Evolutionary conservation across 2,329 filamentous ascomycete species (phyloP).

Genomic region (Aspergillus amoenus): DNA sequence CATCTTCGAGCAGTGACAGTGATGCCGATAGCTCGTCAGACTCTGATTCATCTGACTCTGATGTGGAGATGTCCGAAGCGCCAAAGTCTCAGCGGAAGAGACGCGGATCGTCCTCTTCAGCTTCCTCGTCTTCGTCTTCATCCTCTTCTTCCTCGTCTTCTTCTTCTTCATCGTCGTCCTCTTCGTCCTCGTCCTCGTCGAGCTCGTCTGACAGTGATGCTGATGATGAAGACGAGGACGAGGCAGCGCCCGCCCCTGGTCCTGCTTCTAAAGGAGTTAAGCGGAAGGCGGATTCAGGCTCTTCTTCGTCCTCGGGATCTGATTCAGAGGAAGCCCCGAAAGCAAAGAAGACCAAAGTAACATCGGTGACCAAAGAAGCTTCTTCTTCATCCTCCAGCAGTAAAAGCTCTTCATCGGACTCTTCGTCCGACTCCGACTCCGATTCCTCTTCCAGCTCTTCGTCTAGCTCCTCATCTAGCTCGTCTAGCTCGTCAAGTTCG

Average conservation of each 20-base stretch:
- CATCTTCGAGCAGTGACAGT: conserved; percentile 17
- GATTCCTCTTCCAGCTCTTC: conserved; percentile 27
- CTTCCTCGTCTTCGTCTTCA: conserved; percentile 35
- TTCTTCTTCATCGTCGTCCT: conserved; percentile 30
- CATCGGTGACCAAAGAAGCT: conserved; percentile 17
- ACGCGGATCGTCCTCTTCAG: conserved; percentile 30
- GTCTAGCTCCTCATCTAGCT: conserved; percentile 17
- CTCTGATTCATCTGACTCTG: conserved; percentile 39
- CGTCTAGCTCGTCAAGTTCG: conserved; percentile 16
- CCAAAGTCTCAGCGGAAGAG: conserved; percentile 33
- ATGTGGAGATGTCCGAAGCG: conserved; percentile 45
- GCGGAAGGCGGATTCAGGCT: conserved; percentile 56
- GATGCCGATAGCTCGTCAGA: conserved; percentile 28
- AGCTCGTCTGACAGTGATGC: conserved; percentile 50
- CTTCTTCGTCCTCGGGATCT: conserved; percentile 34
- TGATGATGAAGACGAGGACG: conserved; percentile 54
- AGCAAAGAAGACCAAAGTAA: conserved; percentile 54
- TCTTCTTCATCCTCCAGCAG: conserved; percentile 31
- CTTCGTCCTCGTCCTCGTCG: conserved; percentile 33
- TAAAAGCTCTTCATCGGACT: conserved; percentile 30
- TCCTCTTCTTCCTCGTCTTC: conserved; percentile 35
- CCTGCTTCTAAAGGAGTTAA: conserved; percentile 50
- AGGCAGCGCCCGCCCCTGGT: conserved; percentile 42
- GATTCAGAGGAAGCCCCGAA: conserved; percentile 47
- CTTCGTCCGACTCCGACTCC: conserved; percentile 34